Evolutionary conservation across 2,329 filamentous ascomycete species (phyloP).

Genomic region (Trichoderma sp.): DNA sequence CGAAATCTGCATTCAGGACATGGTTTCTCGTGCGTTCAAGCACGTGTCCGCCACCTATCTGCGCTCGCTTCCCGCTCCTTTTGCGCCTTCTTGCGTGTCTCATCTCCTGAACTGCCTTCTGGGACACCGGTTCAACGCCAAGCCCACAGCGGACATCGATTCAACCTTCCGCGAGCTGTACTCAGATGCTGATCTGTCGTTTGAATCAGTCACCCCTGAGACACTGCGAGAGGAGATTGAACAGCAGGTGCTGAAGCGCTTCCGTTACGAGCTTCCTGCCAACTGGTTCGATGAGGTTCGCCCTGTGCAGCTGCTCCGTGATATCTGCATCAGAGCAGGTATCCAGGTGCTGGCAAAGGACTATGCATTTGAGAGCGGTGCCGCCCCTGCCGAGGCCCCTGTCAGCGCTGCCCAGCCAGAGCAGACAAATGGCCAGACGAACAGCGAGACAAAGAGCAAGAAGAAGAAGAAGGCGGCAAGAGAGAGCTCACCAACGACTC

Average conservation of each 20-base stretch:
- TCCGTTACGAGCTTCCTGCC: slow-evolving; percentile 70
- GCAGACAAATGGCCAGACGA: slow-evolving; percentile 45
- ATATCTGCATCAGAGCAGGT: slow-evolving; percentile 85
- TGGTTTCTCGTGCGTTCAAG: slow-evolving; percentile 95
- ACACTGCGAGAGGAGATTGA: slow-evolving; percentile 69
- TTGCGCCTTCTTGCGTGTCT: slow-evolving; percentile 76
- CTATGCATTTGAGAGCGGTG: slow-evolving; percentile 39
- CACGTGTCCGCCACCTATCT: slow-evolving; percentile 81
- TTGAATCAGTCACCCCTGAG: slow-evolving; percentile 76
- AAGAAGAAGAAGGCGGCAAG: slow-evolving; percentile 61
- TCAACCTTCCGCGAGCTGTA: slow-evolving; percentile 73
- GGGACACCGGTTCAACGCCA: slow-evolving; percentile 72
- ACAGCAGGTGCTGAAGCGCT: slow-evolving; percentile 71
- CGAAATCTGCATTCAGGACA: slow-evolving; percentile 81
- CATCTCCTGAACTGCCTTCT: slow-evolving; percentile 94
- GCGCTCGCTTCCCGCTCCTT: slow-evolving; percentile 73
- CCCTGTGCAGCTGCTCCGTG: slow-evolving; percentile 82
- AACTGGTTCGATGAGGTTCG: slow-evolving; percentile 69
- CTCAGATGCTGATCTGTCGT: slow-evolving; percentile 77
- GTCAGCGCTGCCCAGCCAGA: slow-evolving; percentile 29
- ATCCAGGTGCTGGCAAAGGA: slow-evolving; percentile 79
- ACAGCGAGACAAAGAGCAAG: slow-evolving; percentile 50
- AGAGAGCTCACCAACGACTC: slow-evolving; percentile 53
- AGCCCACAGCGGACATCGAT: slow-evolving; percentile 77
- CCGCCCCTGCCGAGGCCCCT: slow-evolving; percentile 32